A percentile compares a stretch with the other conserved stretches of the same genome.
Evolutionary conservation across 2,329 filamentous ascomycete genomes (phyloP).

Genomic region (Colletotrichum lentis): DNA sequence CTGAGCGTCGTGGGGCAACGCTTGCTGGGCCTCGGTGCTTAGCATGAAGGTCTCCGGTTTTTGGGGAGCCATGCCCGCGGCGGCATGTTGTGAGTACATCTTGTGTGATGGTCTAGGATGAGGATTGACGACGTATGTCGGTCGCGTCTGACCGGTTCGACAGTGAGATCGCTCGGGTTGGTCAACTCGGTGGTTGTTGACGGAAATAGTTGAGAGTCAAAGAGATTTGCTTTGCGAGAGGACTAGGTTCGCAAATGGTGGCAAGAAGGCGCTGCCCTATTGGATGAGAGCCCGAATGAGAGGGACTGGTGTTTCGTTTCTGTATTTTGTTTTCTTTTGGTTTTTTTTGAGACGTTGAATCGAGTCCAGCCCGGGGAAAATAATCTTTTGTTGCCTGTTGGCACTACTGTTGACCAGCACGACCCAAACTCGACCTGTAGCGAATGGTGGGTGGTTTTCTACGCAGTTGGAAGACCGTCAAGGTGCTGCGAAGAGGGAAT

Average conservation of each 20-base stretch:
- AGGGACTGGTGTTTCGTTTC: constrained; percentile 10
- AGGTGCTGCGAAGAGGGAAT: constrained; percentile 47
- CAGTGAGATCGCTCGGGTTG: constrained; percentile 13
- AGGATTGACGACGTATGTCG: constrained; percentile 36
- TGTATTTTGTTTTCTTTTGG: constrained; percentile 5
- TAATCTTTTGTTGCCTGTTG: constrained; percentile 28
- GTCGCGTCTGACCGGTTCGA: constrained; percentile 38
- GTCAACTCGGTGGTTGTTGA: constrained; percentile 17
- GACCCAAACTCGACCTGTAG: constrained; percentile 57
- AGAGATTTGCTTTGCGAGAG: constrained; percentile 12
- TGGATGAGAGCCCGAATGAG: constrained; percentile 22
- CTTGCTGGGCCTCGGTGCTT: constrained; percentile 95
- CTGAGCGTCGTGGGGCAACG: constrained; percentile 93
- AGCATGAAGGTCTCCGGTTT: constrained; percentile 99
- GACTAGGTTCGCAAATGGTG: constrained; percentile 20
- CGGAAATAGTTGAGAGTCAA: constrained; percentile 21
- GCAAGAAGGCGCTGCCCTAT: constrained; percentile 41
- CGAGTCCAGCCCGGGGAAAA: constrained; percentile 58
- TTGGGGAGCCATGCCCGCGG: constrained; percentile 87
- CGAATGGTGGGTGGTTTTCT: constrained; percentile 50
- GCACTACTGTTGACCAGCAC: constrained; percentile 41
- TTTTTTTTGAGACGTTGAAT: constrained; percentile 33
- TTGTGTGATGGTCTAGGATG: constrained; percentile 40
- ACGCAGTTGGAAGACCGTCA: constrained; percentile 51
- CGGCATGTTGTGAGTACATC: constrained; percentile 85